These are phyloP conservation scores for Calcarisporium arbuscula DNA, from an alignment of 2,329 filamentous ascomycete genomes.

Conservation along the genomic window DNA sequence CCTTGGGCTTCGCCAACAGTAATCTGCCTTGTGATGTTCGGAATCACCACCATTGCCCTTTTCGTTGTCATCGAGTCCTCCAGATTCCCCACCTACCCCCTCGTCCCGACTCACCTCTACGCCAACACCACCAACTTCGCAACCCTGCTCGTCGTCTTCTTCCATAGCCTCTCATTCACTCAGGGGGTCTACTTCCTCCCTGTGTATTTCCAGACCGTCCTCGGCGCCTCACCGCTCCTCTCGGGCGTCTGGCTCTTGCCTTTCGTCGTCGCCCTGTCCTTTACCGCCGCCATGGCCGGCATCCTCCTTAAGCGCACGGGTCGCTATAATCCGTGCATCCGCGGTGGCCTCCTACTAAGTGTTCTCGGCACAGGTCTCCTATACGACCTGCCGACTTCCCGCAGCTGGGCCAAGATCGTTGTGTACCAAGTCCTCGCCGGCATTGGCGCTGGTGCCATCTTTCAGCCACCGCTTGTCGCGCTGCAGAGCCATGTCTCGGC, in stretches of 20 bases:
- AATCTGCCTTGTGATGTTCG: conserved; percentile 34
- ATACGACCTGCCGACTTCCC: conserved; percentile 29
- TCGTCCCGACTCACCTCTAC: conserved; percentile 11
- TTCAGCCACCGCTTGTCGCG: conserved; percentile 35
- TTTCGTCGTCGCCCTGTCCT: conserved; percentile 20
- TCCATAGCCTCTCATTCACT: conserved; percentile 22
- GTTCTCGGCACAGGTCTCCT: conserved; percentile 35
- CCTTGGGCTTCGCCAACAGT: conserved; percentile 31
- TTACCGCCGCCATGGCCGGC: conserved; percentile 18
- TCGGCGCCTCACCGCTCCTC: conserved; percentile 20
- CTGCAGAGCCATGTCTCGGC: conserved; percentile 33
- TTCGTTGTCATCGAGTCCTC: conserved; percentile 12
- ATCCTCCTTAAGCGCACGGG: conserved; percentile 24
- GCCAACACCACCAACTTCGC: conserved; percentile 17
- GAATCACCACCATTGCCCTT: conserved; percentile 20
- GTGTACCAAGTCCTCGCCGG: conserved; percentile 33
- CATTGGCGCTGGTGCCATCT: conserved; percentile 34
- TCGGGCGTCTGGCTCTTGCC: conserved; percentile 27
- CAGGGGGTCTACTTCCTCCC: conserved; percentile 32
- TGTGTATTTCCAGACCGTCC: conserved; percentile 41
- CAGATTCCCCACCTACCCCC: conserved; percentile 6
- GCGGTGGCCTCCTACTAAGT: conserved; percentile 24
- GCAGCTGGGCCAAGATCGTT: conserved; percentile 31
- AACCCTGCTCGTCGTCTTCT: conserved; percentile 17
- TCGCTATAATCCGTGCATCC: conserved; percentile 26